Base-by-base conservation (phyloP, 148 eudicot genomes). In the Rhododendron ovatum region DNA sequence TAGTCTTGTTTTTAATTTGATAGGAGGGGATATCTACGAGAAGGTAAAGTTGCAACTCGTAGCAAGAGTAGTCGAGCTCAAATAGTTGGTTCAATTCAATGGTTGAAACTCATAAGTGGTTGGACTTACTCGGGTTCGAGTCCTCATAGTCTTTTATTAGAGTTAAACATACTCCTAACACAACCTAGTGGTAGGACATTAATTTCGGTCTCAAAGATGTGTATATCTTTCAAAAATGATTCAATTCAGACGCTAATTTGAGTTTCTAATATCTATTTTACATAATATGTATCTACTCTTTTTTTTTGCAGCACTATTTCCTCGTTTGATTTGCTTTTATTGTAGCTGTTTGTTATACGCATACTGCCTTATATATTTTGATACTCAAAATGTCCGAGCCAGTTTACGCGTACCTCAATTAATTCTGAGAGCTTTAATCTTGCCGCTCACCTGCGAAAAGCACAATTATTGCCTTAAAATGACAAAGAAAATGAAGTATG, bases 331-430 rank as follows among this genome's bases (percentile, higher is more conserved):
- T 57, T 57, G 63, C 24, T 18, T 17, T 57, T 57, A 18, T 4
- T 57, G 63, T 18, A 17, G 63, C 2, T 57, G 8, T 57, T 57
- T 57, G 63, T 20, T 59, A 22, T 22, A 22, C 26, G 1, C 26
- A 59, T 55, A 18, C 0, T 17, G 22, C 6, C 6, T 17, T 55
- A 4, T 18, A 17, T 55, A 55, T 17, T 55, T 55, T 55, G 61
- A 18, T 18, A 4, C 7, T 55, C 6, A 17, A 0, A 0, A 1
- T 17, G 7, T 55, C 22, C 2, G 0, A 55, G 1, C 0, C 22
- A 55, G 1, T 24, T 15, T 47, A 15, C 0, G 24, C 7, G 0
- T 55, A 1, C 0, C 61, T 55, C 3, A 0, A 55, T 53, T 53
- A 53, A 14, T 13, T 53, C 1, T 53, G 0, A 53, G 1, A 53